Evolutionary conservation across 768 basidiomycete species (phyloP), one percentile per base, ranked within the genome.

Genomic region (Coprinopsis sp.): DNA sequence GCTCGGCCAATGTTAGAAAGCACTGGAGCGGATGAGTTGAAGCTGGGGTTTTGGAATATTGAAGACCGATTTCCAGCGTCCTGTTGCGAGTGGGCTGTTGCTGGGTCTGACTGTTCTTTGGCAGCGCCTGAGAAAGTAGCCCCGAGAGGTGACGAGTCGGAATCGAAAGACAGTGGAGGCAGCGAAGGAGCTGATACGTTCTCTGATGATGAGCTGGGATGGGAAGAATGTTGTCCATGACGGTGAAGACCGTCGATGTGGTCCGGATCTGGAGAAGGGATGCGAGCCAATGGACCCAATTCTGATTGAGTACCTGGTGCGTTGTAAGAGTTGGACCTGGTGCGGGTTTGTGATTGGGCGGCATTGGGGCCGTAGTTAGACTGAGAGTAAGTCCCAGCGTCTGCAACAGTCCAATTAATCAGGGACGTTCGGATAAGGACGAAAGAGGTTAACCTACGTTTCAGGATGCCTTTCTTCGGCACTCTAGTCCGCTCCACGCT

Each of bases 1-100:
- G 75, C 43, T 11, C 66, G 64, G 27, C 67, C 65, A 44, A 82
- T 68, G 33, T 78, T 75, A 13, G 87, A 82, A 39, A 98, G 68
- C 4, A 86, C 83, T 0, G 96, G 95, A 1, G 92, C 93, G 10
- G 93, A 96, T 13, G 87, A 91, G 66, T 95, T 89, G 58, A 79
- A 66, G 31, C 72, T 80, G n/a, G 93, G 82, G 58, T 94, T 83
- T 51, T 76, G 81, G 71, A 91, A 95, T 22, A 90, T 70, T 28
- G 70, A 60, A n/a, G 61, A 59, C 55, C 69, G 74, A 70, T 77
- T 76, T 42, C 70, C 59, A 33, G 65, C 63, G 39, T 71, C 67
- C 29, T 73, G 63, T 31, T 51, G 19, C 54, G 39, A 42, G 53
- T 51, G 30, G 2, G 46, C 41, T 29, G 48, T 46, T 12, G 57